These are phyloP conservation scores for Dendrothele bispora DNA, from an alignment of 768 basidiomycete species.

Conservation along the genomic window DNA sequence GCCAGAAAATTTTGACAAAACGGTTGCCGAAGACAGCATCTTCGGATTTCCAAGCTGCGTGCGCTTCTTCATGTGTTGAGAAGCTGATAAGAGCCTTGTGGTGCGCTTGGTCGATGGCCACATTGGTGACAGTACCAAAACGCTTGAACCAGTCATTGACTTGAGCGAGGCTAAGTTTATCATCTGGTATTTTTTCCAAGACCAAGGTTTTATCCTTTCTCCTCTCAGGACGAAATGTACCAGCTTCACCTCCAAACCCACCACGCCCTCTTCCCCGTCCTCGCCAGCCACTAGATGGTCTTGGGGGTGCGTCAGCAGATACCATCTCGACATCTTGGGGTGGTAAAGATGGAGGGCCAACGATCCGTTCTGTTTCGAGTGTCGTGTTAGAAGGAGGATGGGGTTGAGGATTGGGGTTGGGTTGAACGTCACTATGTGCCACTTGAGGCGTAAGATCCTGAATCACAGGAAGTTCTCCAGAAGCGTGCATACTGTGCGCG, in stretches of 20 bases:
- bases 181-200: constrained; percentile 91
- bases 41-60: constrained; percentile 88
- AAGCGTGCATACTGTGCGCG: constrained; percentile 37
- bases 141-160: constrained; percentile 90
- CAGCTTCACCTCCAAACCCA: constrained; percentile 63
- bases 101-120: constrained; percentile 75
- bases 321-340: neutral
- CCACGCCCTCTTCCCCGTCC: constrained; percentile 51
- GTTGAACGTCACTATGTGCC: constrained; percentile 32
- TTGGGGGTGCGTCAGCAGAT: neutral
- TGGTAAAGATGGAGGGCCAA: neutral
- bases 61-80: constrained; percentile 77
- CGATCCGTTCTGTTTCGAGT: constrained; percentile 17
- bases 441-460: constrained; percentile 74
- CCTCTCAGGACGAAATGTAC: constrained; percentile 65
- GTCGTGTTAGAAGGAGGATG: constrained; percentile 21
- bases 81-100: constrained; percentile 90
- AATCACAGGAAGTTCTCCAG: constrained; percentile 80
- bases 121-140: constrained; percentile 91
- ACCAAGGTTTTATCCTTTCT: constrained; percentile 81
- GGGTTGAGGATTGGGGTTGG: constrained; percentile 21
- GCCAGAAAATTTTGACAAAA: constrained; percentile 96
- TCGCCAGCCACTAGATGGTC: constrained; percentile 33
- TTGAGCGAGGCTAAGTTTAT: constrained; percentile 72
- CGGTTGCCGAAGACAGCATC: constrained; percentile 94